phyloP scores from a whole-genome alignment of 2,329 filamentous ascomycete species.

The Penicillium sclerotigenum region DNA sequence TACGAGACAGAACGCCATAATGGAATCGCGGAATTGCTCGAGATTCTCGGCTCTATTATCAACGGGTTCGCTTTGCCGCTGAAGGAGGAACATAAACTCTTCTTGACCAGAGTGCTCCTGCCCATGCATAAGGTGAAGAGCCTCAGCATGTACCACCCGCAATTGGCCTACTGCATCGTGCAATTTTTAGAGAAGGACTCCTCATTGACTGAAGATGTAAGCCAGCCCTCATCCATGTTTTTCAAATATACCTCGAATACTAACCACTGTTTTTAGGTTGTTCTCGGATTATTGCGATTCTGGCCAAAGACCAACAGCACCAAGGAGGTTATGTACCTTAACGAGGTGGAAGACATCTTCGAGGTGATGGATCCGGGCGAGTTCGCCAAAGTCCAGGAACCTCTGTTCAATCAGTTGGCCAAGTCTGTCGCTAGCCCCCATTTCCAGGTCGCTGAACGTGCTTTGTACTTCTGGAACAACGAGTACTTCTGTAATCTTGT shows the following conservation, averaged over 20 bases:
- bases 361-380: slow-evolving; percentile 99
- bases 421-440: slow-evolving; percentile 98
- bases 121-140: slow-evolving; percentile 98
- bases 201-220: slow-evolving; percentile 89
- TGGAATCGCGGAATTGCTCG: slow-evolving; percentile 91
- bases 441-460: slow-evolving; percentile 96
- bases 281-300: slow-evolving; percentile 88
- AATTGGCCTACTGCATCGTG: slow-evolving; percentile 97
- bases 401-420: slow-evolving; percentile 92
- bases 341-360: slow-evolving; percentile 98
- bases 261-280: slow-evolving; percentile 59
- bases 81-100: slow-evolving; percentile 98
- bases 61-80: slow-evolving; percentile 95
- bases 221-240: slow-evolving; percentile 31
- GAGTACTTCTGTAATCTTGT: slow-evolving; percentile 99
- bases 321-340: slow-evolving; percentile 99
- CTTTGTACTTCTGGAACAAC: slow-evolving; percentile 99
- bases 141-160: slow-evolving; percentile 98
- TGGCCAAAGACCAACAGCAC: slow-evolving; percentile 99
- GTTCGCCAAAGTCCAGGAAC: slow-evolving; percentile 97
- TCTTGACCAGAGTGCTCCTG: slow-evolving; percentile 87
- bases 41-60: slow-evolving; percentile 97
- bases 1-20: slow-evolving; percentile 99
- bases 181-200: slow-evolving; percentile 98
- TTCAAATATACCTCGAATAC: background rate